These are phyloP conservation scores for Trichoderma sp. DNA, from an alignment of 2,329 filamentous ascomycete genomes.

Conservation along the genomic window DNA sequence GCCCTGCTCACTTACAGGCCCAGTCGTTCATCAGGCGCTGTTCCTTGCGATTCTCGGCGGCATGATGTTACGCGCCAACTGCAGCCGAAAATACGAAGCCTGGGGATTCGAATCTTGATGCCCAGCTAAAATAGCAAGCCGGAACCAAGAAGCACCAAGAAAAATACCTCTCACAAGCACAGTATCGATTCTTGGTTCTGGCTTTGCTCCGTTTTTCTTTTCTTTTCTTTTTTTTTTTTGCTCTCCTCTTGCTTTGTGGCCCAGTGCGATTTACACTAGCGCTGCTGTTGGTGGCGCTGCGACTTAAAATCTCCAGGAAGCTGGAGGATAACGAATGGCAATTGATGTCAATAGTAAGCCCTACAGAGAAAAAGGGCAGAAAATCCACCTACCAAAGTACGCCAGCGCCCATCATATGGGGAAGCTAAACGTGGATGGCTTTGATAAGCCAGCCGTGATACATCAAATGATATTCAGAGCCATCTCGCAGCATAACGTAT, in stretches of 20 bases:
- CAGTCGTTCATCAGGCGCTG: slow-evolving; percentile 3
- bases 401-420: not conserved
- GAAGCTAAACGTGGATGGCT: not conserved
- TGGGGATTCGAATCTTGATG: not conserved
- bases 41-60: not conserved
- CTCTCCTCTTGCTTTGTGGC: not conserved
- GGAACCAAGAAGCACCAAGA: not conserved
- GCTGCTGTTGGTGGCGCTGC: slow-evolving; percentile 10
- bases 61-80: not conserved
- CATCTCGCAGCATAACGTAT: not conserved
- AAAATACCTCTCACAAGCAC: slow-evolving; percentile 6
- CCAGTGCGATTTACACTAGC: slow-evolving; percentile 5
- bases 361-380: not conserved
- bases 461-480: not conserved
- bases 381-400: not conserved
- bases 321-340: not conserved
- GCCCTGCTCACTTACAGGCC: not conserved
- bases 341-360: slow-evolving; percentile 5
- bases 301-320: slow-evolving; percentile 1
- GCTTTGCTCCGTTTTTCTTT: not conserved
- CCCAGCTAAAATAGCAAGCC: not conserved
- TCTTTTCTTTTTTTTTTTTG: not conserved
- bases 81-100: not conserved
- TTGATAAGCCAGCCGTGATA: not conserved
- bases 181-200: slow-evolving; percentile 1